Conservation (phyloP, 2,329 filamentous ascomycete species). For the Colletotrichum eleusines region DNA sequence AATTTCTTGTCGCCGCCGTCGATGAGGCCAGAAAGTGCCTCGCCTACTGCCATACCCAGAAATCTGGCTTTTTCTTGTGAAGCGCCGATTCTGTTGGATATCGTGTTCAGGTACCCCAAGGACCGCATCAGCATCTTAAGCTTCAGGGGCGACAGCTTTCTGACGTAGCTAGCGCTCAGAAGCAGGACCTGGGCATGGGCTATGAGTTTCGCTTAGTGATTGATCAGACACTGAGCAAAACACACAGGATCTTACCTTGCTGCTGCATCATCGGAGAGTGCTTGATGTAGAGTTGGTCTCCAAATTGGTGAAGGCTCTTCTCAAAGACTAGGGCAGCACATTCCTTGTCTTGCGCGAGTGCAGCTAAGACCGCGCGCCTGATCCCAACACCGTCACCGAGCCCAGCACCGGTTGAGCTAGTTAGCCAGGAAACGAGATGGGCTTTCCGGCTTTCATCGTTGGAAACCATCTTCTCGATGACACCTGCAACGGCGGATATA, state of each 20-base stretch:
- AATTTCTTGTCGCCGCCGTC: slow-evolving; percentile 79
- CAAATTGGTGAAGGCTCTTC: slow-evolving; percentile 79
- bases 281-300: slow-evolving; percentile 87
- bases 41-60: slow-evolving; percentile 89
- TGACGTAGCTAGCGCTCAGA: slow-evolving; percentile 80
- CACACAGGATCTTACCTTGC: slow-evolving; percentile 71
- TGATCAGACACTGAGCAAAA: slow-evolving; percentile 17
- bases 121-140: slow-evolving; percentile 78
- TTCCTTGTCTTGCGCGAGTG: slow-evolving; percentile 64
- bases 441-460: slow-evolving; percentile 62
- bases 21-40: slow-evolving; percentile 73
- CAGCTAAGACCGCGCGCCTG: slow-evolving; percentile 73
- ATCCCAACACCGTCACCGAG: slow-evolving; percentile 74
- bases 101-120: slow-evolving; percentile 77
- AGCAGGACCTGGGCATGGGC: slow-evolving; percentile 85
- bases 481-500: slow-evolving; percentile 69
- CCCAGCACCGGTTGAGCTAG: slow-evolving; percentile 72
- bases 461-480: slow-evolving; percentile 64
- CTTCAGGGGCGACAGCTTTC: slow-evolving; percentile 73
- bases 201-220: slow-evolving; percentile 53
- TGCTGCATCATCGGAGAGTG: slow-evolving; percentile 89
- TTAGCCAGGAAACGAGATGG: slow-evolving; percentile 74
- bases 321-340: slow-evolving; percentile 70
- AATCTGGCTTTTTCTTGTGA: slow-evolving; percentile 82
- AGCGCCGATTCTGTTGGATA: slow-evolving; percentile 87